Base-by-base conservation (phyloP, 257 asterid species). In the Fraxinus cuspidata region DNA sequence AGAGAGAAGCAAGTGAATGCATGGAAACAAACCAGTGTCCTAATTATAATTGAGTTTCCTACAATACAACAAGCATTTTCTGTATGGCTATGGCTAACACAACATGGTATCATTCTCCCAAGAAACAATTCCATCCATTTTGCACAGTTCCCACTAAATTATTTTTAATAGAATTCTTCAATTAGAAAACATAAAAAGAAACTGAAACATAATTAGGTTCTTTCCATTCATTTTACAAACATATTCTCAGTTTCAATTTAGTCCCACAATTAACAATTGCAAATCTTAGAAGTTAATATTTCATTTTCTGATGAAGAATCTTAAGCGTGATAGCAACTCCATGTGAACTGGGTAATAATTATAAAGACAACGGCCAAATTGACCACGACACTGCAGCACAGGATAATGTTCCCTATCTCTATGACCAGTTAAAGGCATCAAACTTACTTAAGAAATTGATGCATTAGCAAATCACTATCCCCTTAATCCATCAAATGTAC, bases 1-100 rank as follows among this genome's bases (percentile, higher is more conserved):
- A 7, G 74, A 32, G 68, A 47, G 32, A n/a, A 23, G 64, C 6
- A 68, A 74, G 60, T 47, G 16, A 19, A n/a, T 47, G 70, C 44
- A 72, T 3, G 38, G 3, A 13, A 68, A 73, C 60, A 53, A 77
- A 71, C 67, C 79, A 13, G 44, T 10, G 64, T 34, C 25, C 42
- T 70, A 28, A 28, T 42, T 25, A 29, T 73, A 25, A 27, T 73
- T 16, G 47, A 11, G 49, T 70, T 68, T 42, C 51, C 56, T 10
- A 23, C 70, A 65, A 79, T 64, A 42, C 74, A 71, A 71, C 66
- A 37, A 1, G 64, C 70, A 77, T 8, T 47, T 64, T 40, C 29
- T 71, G 47, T 12, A 74, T 71, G 58, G 66, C 76, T 12, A 74
- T 71, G 58, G 66, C 76, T 34, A 58, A 71, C 51, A 75, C 12